Percentiles rank a stretch among this genome's conserved stretches.
phyloP scores from a whole-genome alignment of 2,329 filamentous ascomycete genomes.

The Triangularia verruculosa region DNA sequence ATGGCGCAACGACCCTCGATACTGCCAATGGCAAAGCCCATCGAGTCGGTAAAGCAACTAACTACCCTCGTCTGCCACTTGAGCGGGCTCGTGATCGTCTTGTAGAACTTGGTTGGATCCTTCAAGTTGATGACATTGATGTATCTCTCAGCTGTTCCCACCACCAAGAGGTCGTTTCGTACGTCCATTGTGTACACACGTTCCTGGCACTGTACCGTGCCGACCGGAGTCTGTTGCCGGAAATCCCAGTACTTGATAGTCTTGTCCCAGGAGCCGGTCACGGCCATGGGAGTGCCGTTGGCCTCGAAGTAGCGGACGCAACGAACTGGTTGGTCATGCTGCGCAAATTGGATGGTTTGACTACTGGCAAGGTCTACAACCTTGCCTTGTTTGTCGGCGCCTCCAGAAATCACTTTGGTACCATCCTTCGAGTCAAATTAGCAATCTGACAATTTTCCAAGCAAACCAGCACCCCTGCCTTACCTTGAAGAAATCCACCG shows the following conservation, averaged over 20 bases:
- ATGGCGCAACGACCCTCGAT: slow-evolving; percentile 98
- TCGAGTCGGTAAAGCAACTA: slow-evolving; percentile 88
- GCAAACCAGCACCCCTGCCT: slow-evolving; percentile 28
- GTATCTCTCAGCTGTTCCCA: slow-evolving; percentile 91
- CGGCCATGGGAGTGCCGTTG: slow-evolving; percentile 72
- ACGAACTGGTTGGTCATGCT: slow-evolving; percentile 80
- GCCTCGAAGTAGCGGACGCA: slow-evolving; percentile 75
- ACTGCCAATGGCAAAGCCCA: slow-evolving; percentile 90
- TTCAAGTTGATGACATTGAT: slow-evolving; percentile 93
- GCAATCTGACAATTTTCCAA: too few relatives aligned
- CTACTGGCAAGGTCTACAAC: slow-evolving; percentile 76
- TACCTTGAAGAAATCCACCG: slow-evolving; percentile 86
- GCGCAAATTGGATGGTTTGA: slow-evolving; percentile 70
- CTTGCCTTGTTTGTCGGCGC: slow-evolving; percentile 87
- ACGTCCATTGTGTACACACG: slow-evolving; percentile 91
- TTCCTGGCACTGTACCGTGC: slow-evolving; percentile 66
- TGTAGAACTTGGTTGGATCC: slow-evolving; percentile 88
- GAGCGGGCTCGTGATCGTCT: slow-evolving; percentile 89
- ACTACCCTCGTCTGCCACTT: slow-evolving; percentile 98
- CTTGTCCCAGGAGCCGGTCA: slow-evolving; percentile 92
- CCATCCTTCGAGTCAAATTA: slow-evolving; percentile 65
- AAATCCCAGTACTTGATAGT: slow-evolving; percentile 88
- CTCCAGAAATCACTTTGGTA: slow-evolving; percentile 79
- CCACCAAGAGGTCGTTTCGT: slow-evolving; percentile 79
- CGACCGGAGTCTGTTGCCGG: slow-evolving; percentile 62